Base-by-base conservation (phyloP, 2,329 filamentous ascomycete species). In the Fusarium camptoceras region DNA sequence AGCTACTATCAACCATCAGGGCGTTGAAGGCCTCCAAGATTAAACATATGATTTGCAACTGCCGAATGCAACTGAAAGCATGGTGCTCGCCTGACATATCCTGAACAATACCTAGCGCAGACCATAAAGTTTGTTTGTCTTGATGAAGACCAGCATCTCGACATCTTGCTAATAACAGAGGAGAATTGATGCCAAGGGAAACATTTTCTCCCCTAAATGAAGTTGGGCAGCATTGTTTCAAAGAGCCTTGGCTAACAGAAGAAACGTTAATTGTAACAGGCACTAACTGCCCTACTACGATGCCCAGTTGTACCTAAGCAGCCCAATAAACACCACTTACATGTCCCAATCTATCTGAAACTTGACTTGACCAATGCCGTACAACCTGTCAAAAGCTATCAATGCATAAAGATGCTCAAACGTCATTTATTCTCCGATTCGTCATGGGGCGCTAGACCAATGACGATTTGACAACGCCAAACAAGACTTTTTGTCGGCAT, bases 381-480 rank as follows among this genome's bases (percentile, higher is more conserved):
- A 53, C 39, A 22, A 22, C 49, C 28, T 20, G 27, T 49, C 43
- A 25, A 44, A 14, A 25, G 14, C 12, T 44, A 16, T 28, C 16
- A 31, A 22, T 34, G 59, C 47, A 59, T 65, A 34, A 48, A 20
- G 37, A 41, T 16, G 34, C 10, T 22, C 34, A 65, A 25, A 55
- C 24, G 47, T 43, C 55, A 34, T 27, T 43, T 34, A 39, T 27
- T 48, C 22, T 24, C 60, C 60, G 44, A 65, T 65, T 66, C 55
- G 61, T 25, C 25, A 20, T 15, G 22, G 22, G 7, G 16, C 16
- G 24, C 39, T 42, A 43, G 30, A 14, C 62, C 27, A 51, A 49
- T 44, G 28, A 24, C 37, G 27, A 25, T 10, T 46, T 47, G 37
- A 20, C 44, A 49, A 20, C 58, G 50, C 22, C 34, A 34, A 53